Base-by-base conservation (phyloP, 2,329 filamentous ascomycete species). In the Aureobasidium sp. region DNA sequence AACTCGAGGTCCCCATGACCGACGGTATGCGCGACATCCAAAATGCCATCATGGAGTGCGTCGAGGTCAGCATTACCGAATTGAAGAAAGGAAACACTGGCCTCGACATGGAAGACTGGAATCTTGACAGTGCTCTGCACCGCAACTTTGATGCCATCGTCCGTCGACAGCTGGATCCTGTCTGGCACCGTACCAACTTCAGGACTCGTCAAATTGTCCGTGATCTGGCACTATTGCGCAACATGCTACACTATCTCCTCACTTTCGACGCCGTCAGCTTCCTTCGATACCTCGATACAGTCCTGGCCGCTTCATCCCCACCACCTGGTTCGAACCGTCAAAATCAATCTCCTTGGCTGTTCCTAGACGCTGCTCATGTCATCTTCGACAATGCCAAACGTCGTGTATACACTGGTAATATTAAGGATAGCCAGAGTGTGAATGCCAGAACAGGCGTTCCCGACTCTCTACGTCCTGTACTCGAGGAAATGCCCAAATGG, bases 401-500 rank as follows among this genome's bases (percentile, higher is more conserved):
- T 62, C 83, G 94, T 67, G 93, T 97, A 5, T 99, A 97, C 70
- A 85, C 88, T 9, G 87, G 86, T 5, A 87, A 84, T 67, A 83
- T 90, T 47, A 85, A 79, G 60, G 82, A 85, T 34, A 84, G 82
- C 53, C 76, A 81, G 5, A 78, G 78, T 20, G 77, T 78, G 1
- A 74, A 76, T 71, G 79, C 70, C 70, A 84, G 67, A 74, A 76
- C 74, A 11, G 73, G 74, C 9, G 76, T 84, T 22, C 78, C 79
- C 12, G 77, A 91, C 67, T 84, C 87, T 0, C 77, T 97, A 8
- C 81, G 85, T 5, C 90, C 93, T 0, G 88, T 96, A 0, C 81
- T 99, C 1, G 94, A 99, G 74, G 92, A 97, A 72, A 87, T 95
- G 67, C 94, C 94, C 3, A 99, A 99, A 72, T 99, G 94, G 94